Conservation (phyloP, 108 stramenopile genomes). For the Skeletonema costatum region DNA sequence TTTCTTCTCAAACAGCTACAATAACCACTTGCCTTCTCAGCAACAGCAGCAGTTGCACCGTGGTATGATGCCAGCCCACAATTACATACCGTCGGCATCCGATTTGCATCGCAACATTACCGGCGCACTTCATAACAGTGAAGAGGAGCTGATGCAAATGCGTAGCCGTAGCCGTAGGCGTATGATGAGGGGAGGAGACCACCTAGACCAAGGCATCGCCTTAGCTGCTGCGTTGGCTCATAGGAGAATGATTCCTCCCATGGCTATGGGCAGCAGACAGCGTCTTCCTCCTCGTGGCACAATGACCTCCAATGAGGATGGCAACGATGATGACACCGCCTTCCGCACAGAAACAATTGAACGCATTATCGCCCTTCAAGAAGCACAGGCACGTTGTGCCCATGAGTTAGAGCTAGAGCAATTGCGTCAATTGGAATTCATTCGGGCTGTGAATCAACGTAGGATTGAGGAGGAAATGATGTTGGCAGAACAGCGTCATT, state of each 20-base stretch:
- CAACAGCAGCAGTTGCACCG: too few species aligned
- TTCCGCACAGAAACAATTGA: not conserved
- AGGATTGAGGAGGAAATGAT: not conserved
- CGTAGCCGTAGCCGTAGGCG: too few species aligned
- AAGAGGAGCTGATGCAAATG: too few species aligned
- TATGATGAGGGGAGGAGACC: too few species aligned
- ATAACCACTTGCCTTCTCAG: too few species aligned
- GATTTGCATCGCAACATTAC: too few species aligned
- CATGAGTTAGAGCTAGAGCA: not conserved
- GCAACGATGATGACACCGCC: not conserved
- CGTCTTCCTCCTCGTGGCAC: not conserved
- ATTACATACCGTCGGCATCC: too few species aligned
- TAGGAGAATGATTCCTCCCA: not conserved
- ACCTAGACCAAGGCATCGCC: too few species aligned
- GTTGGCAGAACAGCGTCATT: not conserved
- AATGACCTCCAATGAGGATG: not conserved
- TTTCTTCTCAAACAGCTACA: too few species aligned
- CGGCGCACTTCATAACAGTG: too few species aligned
- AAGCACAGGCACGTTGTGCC: not conserved
- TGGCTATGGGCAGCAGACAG: not conserved
- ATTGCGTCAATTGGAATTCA: not conserved
- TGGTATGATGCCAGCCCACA: too few species aligned
- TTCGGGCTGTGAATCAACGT: not conserved
- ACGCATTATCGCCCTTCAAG: not conserved
- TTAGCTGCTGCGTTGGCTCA: too few species aligned